A percentile compares a stretch with the other conserved stretches of the same genome.
These are phyloP conservation scores for Picochlorum sp. DNA, from an alignment of 139 green algal species.

Conservation along the genomic window DNA sequence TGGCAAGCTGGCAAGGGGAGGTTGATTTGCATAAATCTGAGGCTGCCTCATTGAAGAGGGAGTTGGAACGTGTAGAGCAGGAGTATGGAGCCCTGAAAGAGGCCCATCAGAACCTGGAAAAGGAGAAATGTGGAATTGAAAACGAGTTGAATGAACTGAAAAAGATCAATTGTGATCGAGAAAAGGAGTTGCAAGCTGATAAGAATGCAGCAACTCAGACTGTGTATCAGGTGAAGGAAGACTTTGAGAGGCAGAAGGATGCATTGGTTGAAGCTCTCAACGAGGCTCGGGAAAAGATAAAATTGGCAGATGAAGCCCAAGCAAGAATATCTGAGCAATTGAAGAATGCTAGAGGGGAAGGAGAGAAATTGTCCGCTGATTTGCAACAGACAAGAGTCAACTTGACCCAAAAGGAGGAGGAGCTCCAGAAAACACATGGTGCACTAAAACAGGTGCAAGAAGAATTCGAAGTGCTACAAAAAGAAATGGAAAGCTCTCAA, in stretches of 20 bases:
- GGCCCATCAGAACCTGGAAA: slow-evolving; percentile 27
- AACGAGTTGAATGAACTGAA: slow-evolving; percentile 42
- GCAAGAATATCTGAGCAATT: slow-evolving; percentile 13
- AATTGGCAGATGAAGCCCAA: slow-evolving; percentile 3
- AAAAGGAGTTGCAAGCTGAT: slow-evolving; percentile 38
- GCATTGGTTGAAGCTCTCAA: slow-evolving; percentile 15
- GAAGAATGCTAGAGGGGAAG: neutral
- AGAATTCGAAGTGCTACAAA: neutral
- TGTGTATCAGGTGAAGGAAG: slow-evolving; percentile 27
- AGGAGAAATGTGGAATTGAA: slow-evolving; percentile 32
- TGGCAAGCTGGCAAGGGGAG: slow-evolving; percentile 37
- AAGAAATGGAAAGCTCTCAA: slow-evolving; percentile 13
- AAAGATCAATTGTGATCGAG: slow-evolving; percentile 32
- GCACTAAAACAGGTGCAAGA: neutral
- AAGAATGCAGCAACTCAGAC: slow-evolving; percentile 38
- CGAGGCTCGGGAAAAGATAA: neutral
- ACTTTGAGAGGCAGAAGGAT: slow-evolving; percentile 7
- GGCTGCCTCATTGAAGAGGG: slow-evolving; percentile 33
- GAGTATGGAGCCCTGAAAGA: slow-evolving; percentile 55
- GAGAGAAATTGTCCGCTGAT: neutral
- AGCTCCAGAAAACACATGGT: neutral
- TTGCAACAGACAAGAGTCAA: neutral
- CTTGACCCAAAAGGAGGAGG: neutral
- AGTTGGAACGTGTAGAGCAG: slow-evolving; percentile 55
- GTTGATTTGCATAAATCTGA: slow-evolving; percentile 45